Percentiles rank a stretch among this genome's conserved stretches.
phyloP scores from a whole-genome alignment of 2,329 filamentous ascomycete genomes.

The Cercospora janseana region DNA sequence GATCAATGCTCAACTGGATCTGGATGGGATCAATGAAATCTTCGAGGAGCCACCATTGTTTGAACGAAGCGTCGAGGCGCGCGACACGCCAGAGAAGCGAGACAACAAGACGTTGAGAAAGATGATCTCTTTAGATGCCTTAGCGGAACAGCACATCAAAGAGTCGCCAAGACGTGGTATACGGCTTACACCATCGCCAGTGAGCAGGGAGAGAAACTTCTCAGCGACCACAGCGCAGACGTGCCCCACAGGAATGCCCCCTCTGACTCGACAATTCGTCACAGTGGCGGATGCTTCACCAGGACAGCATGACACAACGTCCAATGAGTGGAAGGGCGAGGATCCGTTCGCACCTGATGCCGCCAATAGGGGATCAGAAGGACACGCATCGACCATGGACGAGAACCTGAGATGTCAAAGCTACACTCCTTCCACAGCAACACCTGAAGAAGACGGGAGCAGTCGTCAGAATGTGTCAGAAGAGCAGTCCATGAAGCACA shows the following conservation, averaged over 20 bases:
- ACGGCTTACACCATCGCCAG: slow-evolving; percentile 5
- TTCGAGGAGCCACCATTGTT: slow-evolving; percentile 26
- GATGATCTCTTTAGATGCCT: slow-evolving; percentile 32
- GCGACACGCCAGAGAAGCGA: slow-evolving; percentile 19
- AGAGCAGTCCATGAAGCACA: no score
- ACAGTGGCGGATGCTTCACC: slow-evolving; percentile 13
- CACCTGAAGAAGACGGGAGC: no score
- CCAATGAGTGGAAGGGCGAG: slow-evolving; percentile 22
- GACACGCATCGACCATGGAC: no score
- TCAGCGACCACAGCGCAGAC: slow-evolving; percentile 12
- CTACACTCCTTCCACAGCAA: no score
- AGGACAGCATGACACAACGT: slow-evolving; percentile 16
- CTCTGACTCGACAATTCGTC: slow-evolving; percentile 20
- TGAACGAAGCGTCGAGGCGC: slow-evolving; percentile 31
- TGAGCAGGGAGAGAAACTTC: neutral
- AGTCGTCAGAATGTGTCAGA: no score
- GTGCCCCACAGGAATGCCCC: slow-evolving; percentile 20
- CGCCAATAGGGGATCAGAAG: slow-evolving; percentile 14
- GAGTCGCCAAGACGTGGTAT: slow-evolving; percentile 10
- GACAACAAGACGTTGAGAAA: slow-evolving; percentile 24
- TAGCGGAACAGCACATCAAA: slow-evolving; percentile 23
- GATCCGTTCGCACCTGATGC: slow-evolving; percentile 27
- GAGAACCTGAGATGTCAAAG: no score
- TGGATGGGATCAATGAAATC: slow-evolving; percentile 25
- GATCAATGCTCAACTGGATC: slow-evolving; percentile 20